Percentiles rank a stretch among this genome's conserved stretches.
phyloP scores from a whole-genome alignment of 83 land plant genomes.

The Thuja plicata region DNA sequence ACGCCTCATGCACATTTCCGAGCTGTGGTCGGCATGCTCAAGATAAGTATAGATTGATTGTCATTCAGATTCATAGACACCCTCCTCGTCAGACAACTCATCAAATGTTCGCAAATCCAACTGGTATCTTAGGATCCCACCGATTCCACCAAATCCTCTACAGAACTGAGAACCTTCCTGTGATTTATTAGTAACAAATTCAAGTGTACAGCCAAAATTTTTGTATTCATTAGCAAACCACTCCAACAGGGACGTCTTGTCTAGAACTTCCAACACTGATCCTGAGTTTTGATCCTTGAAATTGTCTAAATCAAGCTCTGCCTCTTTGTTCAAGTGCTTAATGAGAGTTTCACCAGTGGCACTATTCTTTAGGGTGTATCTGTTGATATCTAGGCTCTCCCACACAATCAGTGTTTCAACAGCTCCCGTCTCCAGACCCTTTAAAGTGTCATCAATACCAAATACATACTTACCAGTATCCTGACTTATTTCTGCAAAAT shows the following conservation, averaged over 20 bases:
- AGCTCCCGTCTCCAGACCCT: conserved; percentile 43
- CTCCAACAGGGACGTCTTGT: conserved; percentile 38
- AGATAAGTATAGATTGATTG: conserved; percentile 7
- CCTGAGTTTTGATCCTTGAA: conserved; percentile 18
- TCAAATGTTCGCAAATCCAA: conserved; percentile 38
- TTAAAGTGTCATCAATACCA: conserved; percentile 31
- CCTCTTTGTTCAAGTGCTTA: conserved; percentile 41
- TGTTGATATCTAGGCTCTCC: conserved; percentile 27
- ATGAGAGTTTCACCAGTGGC: conserved; percentile 23
- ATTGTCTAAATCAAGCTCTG: conserved; percentile 19
- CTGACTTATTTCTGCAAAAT: conserved; percentile 35
- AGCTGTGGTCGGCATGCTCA: not conserved
- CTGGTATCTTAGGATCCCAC: conserved; percentile 43
- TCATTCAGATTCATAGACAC: conserved; percentile 35
- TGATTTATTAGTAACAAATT: conserved; percentile 46
- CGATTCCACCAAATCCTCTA: conserved; percentile 44
- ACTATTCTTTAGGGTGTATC: conserved; percentile 17
- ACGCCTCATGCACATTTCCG: not conserved
- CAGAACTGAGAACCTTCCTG: conserved; percentile 25
- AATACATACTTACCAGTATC: conserved; percentile 28
- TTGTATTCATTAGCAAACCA: conserved; percentile 47
- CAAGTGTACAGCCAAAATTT: conserved; percentile 36
- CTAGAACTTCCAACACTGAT: conserved; percentile 32
- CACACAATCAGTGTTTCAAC: conserved; percentile 46
- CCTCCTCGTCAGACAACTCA: conserved; percentile 38